phyloP scores from a whole-genome alignment of 441 rosid genomes.

The Pelargonium australe region DNA sequence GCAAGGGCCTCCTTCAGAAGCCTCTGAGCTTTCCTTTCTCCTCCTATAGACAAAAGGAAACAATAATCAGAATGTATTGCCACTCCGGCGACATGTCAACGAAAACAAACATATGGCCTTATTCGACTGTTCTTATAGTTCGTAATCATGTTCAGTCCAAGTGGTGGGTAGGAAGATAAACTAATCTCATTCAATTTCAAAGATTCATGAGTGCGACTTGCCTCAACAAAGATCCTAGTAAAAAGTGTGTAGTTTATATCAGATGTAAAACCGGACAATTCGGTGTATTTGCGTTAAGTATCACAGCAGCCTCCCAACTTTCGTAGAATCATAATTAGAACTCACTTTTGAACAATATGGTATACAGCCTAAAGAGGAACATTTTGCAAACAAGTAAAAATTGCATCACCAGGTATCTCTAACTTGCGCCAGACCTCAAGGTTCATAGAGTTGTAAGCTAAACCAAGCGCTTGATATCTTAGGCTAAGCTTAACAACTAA shows the following conservation, averaged over 20 bases:
- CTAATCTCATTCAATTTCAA: background rate
- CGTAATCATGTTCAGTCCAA: too few species aligned
- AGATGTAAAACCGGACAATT: background rate
- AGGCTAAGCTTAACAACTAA: background rate
- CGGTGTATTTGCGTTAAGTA: background rate
- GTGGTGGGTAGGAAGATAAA: background rate
- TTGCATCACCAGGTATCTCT: too few species aligned
- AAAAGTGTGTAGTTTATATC: background rate
- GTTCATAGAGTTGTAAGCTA: background rate
- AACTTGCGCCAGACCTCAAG: too few species aligned
- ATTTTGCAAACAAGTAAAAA: too few species aligned
- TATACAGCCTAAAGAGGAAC: too few species aligned
- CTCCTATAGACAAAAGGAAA: slow-evolving; percentile 41
- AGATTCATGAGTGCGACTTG: background rate
- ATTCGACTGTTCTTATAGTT: too few species aligned
- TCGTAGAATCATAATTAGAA: too few species aligned
- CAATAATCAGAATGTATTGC: slow-evolving; percentile 3
- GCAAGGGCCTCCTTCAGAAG: slow-evolving; percentile 62
- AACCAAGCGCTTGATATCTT: background rate
- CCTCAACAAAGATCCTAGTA: background rate
- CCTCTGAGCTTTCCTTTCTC: slow-evolving; percentile 64
- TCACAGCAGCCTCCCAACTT: too few species aligned
- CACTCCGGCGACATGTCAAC: too few species aligned
- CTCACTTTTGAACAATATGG: too few species aligned
- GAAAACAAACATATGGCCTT: background rate